A percentile compares a stretch with the other conserved stretches of the same genome.
These are phyloP conservation scores for Bruguiera gymnorhiza DNA, from an alignment of 345 rosid genomes.

Conservation along the genomic window DNA sequence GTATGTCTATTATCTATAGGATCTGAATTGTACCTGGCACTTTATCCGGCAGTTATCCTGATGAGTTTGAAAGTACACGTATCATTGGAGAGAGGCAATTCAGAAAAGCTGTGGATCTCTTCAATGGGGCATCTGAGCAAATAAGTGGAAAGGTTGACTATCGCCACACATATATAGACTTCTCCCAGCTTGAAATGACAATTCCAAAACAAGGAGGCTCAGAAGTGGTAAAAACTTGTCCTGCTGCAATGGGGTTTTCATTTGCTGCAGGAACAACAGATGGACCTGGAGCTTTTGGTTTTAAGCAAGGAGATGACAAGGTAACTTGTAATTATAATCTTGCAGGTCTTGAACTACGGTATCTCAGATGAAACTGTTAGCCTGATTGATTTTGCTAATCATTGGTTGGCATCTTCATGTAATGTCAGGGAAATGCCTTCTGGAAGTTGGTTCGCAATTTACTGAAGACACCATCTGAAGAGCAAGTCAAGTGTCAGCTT, in stretches of 20 bases:
- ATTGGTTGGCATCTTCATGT: not conserved
- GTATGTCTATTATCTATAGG: constrained; percentile 4
- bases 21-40: constrained; percentile 15
- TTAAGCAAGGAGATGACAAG: constrained; percentile 90
- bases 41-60: constrained; percentile 61
- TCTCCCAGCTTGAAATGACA: constrained; percentile 83
- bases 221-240: constrained; percentile 78
- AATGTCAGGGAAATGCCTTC: constrained; percentile 78
- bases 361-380: not conserved
- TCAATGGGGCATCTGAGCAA: constrained; percentile 73
- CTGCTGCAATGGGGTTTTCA: constrained; percentile 96
- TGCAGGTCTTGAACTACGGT: constrained; percentile 1
- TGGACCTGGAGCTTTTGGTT: constrained; percentile 99
- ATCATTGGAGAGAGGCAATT: constrained; percentile 94
- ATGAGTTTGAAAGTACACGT: constrained; percentile 95
- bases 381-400: constrained; percentile 3
- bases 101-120: constrained; percentile 72
- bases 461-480: constrained; percentile 63
- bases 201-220: constrained; percentile 53
- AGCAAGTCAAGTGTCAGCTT: constrained; percentile 75
- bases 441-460: constrained; percentile 82
- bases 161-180: constrained; percentile 71
- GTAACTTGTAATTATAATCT: constrained; percentile 32
- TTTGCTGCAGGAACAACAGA: constrained; percentile 99
- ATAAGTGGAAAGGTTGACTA: constrained; percentile 74